phyloP scores from a whole-genome alignment of 176 grass and related monocot genomes.

The Calamus simplicifolius region DNA sequence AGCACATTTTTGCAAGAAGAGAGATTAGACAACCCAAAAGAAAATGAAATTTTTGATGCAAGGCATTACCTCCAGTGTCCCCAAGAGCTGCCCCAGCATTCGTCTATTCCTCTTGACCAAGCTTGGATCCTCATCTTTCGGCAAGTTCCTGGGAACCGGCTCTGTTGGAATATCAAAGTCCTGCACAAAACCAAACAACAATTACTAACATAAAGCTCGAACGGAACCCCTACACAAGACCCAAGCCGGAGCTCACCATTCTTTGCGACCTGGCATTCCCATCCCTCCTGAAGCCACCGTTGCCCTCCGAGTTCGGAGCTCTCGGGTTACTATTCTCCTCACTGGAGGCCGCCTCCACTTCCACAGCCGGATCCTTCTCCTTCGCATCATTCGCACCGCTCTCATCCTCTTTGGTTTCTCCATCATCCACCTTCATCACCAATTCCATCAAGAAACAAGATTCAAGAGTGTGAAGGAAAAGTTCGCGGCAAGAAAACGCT shows the following conservation, averaged over 20 bases:
- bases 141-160: constrained; percentile 72
- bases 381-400: constrained; percentile 15
- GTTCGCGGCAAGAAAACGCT: not conserved
- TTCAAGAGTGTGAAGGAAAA: not conserved
- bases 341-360: constrained; percentile 5
- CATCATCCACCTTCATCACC: constrained; percentile 41
- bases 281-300: constrained; percentile 69
- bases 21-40: no score
- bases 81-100: constrained; percentile 91
- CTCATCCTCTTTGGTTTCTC: constrained; percentile 36
- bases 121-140: constrained; percentile 57
- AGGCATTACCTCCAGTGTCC: constrained; percentile 69
- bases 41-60: not conserved
- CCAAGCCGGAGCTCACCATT: constrained; percentile 27
- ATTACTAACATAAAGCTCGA: constrained; percentile 4
- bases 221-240: not conserved
- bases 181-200: constrained; percentile 23
- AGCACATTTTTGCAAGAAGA: no score
- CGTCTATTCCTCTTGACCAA: constrained; percentile 82
- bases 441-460: not conserved
- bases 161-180: constrained; percentile 76
- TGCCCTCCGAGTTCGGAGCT: constrained; percentile 13
- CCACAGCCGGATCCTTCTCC: constrained; percentile 10
- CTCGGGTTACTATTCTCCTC: constrained; percentile 32
- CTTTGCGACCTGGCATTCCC: constrained; percentile 29